Base-by-base conservation (phyloP, 176 grass and related monocot species). In the Areca catechu region DNA sequence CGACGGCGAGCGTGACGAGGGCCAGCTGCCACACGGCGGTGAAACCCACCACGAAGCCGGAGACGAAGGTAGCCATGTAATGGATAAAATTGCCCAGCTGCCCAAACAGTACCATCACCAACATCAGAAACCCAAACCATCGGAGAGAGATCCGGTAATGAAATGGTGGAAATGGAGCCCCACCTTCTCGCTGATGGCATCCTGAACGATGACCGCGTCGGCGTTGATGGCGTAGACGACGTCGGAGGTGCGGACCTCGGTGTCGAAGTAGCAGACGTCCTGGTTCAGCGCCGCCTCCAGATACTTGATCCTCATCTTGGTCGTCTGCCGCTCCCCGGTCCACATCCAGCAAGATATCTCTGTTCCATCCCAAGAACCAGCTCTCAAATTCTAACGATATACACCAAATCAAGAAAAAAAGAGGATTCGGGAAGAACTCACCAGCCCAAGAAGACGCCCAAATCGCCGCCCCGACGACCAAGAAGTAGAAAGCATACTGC, bases 151-250 rank as follows among this genome's bases (percentile, higher is more conserved):
- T 43, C 10, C 1, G 34, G 7, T 43, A 12, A 43, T 43, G 34
- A 1, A 12, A 43, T 12, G 34, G 34, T 12, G 34, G 34, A 43
- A 43, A 43, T 12, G 34, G 34, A 43, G 34, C 7, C 34, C 66
- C 43, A 89, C 90, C 91, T 95, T 95, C 79, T 95, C 91, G 72
- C 91, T 85, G 27, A 95, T 95, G 83, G 91, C 91, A 66, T 95
- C 91, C 80, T 95, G 91, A 16, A 95, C 91, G 49, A 95, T 78
- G 54, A 95, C 82, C 15, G 91, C 83, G 72, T 95, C 86, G 54
- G 86, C 89, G 48, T 86, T 86, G 62, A 95, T 80, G 66, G 86
- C 86, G 69, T 79, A 95, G 54, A 95, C 91, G 34, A 95, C 66
- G 69, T 95, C 91, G 60, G 86, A 86, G 48, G 86, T 95, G 62